phyloP scores from a whole-genome alignment of 202 grass and related monocot species.

The Elaeis oleifera region DNA sequence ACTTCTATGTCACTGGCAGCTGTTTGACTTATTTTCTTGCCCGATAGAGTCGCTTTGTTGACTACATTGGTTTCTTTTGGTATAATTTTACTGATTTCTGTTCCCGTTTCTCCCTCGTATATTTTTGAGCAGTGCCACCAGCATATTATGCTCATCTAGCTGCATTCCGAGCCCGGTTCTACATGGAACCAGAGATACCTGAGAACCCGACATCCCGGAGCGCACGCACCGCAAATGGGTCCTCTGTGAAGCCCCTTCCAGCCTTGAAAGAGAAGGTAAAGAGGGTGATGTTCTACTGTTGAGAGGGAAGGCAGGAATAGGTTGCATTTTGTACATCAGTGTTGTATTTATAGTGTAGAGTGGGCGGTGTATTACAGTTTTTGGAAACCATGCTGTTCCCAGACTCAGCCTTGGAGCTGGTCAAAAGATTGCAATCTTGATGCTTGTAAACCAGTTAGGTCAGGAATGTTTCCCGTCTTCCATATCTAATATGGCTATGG shows the following conservation, averaged over 20 bases:
- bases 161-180: conserved; percentile 89
- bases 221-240: conserved; percentile 37
- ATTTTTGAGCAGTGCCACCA: conserved; percentile 55
- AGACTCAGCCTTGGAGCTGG: not conserved
- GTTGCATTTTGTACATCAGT: conserved; percentile 12
- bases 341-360: conserved; percentile 30
- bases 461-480: not conserved
- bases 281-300: conserved; percentile 99
- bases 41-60: no score
- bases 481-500: no score
- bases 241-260: conserved; percentile 68
- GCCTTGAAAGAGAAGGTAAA: conserved; percentile 97
- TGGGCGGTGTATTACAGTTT: not conserved
- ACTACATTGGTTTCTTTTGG: no score
- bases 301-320: conserved; percentile 25
- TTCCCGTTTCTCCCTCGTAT: not conserved
- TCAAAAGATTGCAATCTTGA: not conserved
- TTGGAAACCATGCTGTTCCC: no score
- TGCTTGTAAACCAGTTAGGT: conserved; percentile 8
- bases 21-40: not conserved
- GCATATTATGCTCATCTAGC: conserved; percentile 94
- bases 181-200: conserved; percentile 71
- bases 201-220: conserved; percentile 50
- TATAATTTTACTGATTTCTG: not conserved
- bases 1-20: not conserved